Base-by-base conservation (phyloP, 495 filamentous ascomycete species). In the Penicillium goetzii region DNA sequence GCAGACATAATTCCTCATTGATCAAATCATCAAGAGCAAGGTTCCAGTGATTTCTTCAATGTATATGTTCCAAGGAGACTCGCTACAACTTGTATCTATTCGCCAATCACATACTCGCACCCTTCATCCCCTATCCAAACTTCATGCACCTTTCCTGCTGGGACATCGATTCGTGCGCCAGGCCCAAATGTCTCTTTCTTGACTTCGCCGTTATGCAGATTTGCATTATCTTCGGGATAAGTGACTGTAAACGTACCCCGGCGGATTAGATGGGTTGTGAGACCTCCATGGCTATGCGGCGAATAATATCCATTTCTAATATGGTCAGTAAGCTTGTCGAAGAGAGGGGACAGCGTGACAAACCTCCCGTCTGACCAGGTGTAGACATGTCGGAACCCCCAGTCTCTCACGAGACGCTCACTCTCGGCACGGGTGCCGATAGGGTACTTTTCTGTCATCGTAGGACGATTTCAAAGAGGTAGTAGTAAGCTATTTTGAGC, bases 21-120 rank as follows among this genome's bases (percentile, higher is more conserved):
- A 26, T 26, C 23, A 25, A 15, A 15, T 26, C n/a, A 15, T 26
- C 2, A 25, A 17, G 8, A 11, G 8, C 21, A n/a, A n/a, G n/a
- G 6, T 32, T 21, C 14, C 14, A 9, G 4, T 7, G 0, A 15
- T 30, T 6, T 6, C 14, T 30, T 15, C 26, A 15, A 17, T 9
- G 12, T 45, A 15, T n/a, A 15, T 47, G 11, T 17, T 34, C n/a
- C n/a, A n/a, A n/a, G 15, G 10, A 28, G 3, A 11, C 49, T 6
- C 19, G 15, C 11, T 28, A 5, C 4, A 17, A 51, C 9, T 23
- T 11, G 7, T 3, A 12, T 23, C 58, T 58, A 92, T 72, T 92
- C 91, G 21, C 92, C 92, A 74, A 95, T 92, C 23, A 94, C 89
- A 80, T 92, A 92, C 41, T 90, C 92, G 76, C 92, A 96, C 0